Percentiles rank a stretch among this genome's conserved stretches.
phyloP scores from a whole-genome alignment of 2,329 filamentous ascomycete genomes.

The Trichoderma breve region DNA sequence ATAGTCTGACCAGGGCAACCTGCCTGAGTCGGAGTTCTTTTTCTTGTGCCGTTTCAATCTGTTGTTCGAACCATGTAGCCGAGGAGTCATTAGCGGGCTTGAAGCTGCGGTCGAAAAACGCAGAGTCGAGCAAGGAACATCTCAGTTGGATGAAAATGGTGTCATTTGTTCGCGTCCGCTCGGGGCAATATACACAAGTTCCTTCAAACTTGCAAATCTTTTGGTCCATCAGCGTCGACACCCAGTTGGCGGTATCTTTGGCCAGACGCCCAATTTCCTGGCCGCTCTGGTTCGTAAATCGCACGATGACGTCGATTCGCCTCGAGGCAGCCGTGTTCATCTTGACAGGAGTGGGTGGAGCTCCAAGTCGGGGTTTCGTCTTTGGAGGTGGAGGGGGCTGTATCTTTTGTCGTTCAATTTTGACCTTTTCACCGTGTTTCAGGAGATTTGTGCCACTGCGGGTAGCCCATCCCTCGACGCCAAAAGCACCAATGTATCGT shows the following conservation, averaged over 20 bases:
- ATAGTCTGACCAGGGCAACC: conserved; percentile 81
- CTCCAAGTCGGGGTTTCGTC: conserved; percentile 43
- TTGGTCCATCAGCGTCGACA: conserved; percentile 88
- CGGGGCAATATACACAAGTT: conserved; percentile 83
- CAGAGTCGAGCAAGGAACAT: conserved; percentile 70
- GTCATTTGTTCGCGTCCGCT: conserved; percentile 82
- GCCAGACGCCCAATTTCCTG: conserved; percentile 83
- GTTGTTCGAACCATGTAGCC: conserved; percentile 71
- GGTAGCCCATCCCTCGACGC: conserved; percentile 88
- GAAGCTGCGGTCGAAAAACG: conserved; percentile 65
- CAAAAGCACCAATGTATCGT: conserved; percentile 88
- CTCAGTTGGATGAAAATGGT: conserved; percentile 88
- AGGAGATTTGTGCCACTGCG: conserved; percentile 74
- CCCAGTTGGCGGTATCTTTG: conserved; percentile 86
- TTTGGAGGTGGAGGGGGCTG: conserved; percentile 54
- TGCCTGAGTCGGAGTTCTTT: conserved; percentile 80
- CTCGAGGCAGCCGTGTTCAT: conserved; percentile 55
- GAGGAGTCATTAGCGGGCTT: conserved; percentile 67
- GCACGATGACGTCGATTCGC: conserved; percentile 81
- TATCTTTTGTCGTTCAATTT: conserved; percentile 81
- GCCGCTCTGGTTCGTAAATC: conserved; percentile 78
- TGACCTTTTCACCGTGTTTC: conserved; percentile 77
- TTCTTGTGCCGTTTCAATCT: conserved; percentile 82
- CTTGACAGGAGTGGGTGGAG: conserved; percentile 33
- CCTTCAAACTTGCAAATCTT: conserved; percentile 85